Evolutionary conservation across 306 rosid species (phyloP).

Genomic region (Vachellia collinsii): DNA sequence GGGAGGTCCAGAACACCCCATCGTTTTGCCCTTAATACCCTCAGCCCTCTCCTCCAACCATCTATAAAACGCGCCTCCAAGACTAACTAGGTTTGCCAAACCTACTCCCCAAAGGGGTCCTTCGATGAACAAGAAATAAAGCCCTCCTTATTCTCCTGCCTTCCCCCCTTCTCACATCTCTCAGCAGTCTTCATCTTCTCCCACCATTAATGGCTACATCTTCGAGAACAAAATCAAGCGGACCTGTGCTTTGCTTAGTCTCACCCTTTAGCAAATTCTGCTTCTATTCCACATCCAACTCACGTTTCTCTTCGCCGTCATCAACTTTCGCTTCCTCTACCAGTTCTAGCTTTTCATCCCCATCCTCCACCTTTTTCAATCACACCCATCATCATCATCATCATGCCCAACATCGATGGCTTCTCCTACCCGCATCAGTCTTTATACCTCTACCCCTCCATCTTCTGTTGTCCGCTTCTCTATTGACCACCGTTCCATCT

Average conservation of each 20-base stretch:
- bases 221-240: conserved; percentile 64
- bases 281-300: conserved; percentile 37
- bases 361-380: conserved; percentile 55
- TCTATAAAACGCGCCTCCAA: conserved; percentile 73
- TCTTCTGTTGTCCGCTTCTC: conserved; percentile 75
- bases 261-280: conserved; percentile 62
- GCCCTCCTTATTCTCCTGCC: neutral
- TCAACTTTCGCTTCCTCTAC: conserved; percentile 66
- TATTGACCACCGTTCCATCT: conserved; percentile 71
- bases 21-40: conserved; percentile 11
- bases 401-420: conserved; percentile 51
- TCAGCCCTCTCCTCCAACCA: conserved; percentile 15
- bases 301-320: conserved; percentile 38
- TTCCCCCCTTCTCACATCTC: neutral
- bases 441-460: conserved; percentile 43
- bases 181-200: neutral
- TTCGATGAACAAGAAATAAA: neutral
- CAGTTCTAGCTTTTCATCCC: conserved; percentile 57
- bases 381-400: conserved; percentile 33
- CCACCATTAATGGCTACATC: conserved; percentile 57
- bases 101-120: conserved; percentile 70
- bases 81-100: conserved; percentile 97
- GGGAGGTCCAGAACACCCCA: conserved; percentile 34
- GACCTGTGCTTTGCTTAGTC: conserved; percentile 55
- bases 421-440: conserved; percentile 89